Percentiles rank a stretch among this genome's conserved stretches.
phyloP scores from a whole-genome alignment of 129 eudicot genomes.

The Silybum marianum region DNA sequence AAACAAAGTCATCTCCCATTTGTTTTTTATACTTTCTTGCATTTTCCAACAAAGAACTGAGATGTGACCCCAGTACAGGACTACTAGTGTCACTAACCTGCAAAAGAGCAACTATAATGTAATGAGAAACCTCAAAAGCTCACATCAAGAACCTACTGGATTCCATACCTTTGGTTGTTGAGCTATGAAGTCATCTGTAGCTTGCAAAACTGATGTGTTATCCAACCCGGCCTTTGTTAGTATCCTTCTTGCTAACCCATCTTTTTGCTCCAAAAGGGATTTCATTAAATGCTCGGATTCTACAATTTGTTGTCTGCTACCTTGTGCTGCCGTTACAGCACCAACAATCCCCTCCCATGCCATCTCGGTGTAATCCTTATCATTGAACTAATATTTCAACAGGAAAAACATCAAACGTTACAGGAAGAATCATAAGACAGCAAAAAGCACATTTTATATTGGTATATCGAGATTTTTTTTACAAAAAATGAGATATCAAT shows the following conservation, averaged over 20 bases:
- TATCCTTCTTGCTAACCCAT: conserved; percentile 88
- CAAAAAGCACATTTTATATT: not conserved
- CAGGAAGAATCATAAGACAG: not conserved
- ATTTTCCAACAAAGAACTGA: conserved; percentile 55
- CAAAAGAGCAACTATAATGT: not conserved
- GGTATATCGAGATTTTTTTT: not conserved
- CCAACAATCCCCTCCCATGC: conserved; percentile 94
- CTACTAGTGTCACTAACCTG: conserved; percentile 90
- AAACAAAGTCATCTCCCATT: conserved; percentile 86
- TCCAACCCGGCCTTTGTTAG: conserved; percentile 91
- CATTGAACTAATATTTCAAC: conserved; percentile 45
- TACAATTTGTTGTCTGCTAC: conserved; percentile 78
- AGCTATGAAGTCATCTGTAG: conserved; percentile 71
- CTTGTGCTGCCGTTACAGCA: conserved; percentile 73
- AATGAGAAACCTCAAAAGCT: not conserved
- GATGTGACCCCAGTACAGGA: conserved; percentile 71
- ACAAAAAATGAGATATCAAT: not conserved
- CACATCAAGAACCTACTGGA: not conserved
- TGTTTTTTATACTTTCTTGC: conserved; percentile 74
- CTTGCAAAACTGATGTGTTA: conserved; percentile 85
- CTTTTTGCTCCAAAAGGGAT: conserved; percentile 94
- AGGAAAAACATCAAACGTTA: conserved; percentile 1
- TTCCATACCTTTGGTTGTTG: conserved; percentile 77
- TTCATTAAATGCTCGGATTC: conserved; percentile 91
- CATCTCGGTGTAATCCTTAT: conserved; percentile 85